Evolutionary conservation across 768 basidiomycete genomes (phyloP).

Genomic region (Brasilioporus rufonigricans): DNA sequence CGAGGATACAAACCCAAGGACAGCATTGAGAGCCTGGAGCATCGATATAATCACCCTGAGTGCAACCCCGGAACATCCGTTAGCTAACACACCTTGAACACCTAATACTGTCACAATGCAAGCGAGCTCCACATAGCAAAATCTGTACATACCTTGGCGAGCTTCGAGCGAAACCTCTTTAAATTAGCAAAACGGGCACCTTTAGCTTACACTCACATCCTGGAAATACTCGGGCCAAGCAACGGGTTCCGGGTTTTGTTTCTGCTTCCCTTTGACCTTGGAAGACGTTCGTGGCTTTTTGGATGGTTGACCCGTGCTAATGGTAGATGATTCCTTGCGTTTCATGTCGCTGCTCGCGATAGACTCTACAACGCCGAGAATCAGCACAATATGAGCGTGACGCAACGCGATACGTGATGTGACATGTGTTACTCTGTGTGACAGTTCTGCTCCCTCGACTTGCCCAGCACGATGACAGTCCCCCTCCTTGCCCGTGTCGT

Average conservation of each 20-base stretch:
- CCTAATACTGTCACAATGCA: conserved; percentile 23
- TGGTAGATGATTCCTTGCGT: conserved; percentile 7
- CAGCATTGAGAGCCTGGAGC: conserved; percentile 78
- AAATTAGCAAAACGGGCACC: not conserved
- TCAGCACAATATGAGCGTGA: not conserved
- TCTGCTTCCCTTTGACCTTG: conserved; percentile 20
- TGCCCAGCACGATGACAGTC: conserved; percentile 7
- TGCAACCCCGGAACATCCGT: not conserved
- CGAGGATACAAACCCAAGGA: conserved; percentile 82
- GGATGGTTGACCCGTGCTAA: not conserved
- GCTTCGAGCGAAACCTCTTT: conserved; percentile 31
- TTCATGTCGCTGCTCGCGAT: conserved; percentile 9
- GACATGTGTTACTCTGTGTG: not conserved
- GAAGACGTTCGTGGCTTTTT: conserved; percentile 19
- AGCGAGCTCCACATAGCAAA: not conserved
- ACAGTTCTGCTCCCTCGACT: not conserved
- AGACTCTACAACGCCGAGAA: too few relatives aligned
- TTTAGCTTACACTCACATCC: conserved; percentile 32
- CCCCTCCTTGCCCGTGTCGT: conserved; percentile 37
- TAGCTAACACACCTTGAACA: conserved; percentile 39
- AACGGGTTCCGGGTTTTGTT: conserved; percentile 3
- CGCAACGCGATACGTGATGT: conserved; percentile 25
- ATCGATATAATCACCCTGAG: not conserved
- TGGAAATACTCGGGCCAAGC: conserved; percentile 68
- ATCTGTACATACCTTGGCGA: conserved; percentile 52